Base-by-base conservation (phyloP, 805 yeast genomes). In the Wickerhamomyces subpelliculosus region DNA sequence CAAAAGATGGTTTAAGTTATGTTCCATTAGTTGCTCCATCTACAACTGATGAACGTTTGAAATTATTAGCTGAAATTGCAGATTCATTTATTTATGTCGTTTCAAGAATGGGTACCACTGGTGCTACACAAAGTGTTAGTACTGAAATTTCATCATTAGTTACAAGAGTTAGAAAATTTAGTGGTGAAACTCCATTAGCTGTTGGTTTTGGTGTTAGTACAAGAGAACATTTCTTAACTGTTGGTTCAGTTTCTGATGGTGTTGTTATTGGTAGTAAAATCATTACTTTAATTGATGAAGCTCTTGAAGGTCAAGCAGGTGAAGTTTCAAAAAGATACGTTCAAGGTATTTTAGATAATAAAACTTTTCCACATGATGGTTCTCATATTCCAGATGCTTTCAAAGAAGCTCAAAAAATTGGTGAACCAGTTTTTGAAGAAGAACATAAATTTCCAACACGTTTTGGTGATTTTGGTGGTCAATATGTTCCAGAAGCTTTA, bases 161-260 rank as follows among this genome's bases (percentile, higher is more conserved):
- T 49, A 67, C 68, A 22, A 78, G 87, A 48, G 95, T 93, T 14
- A 76, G 95, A 58, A 70, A 74, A 43, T 72, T 75, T 53, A 73
- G 94, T n/a, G 78, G 79, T 18, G 81, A 78, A 36, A 81, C 75
- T 29, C 95, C 96, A 26, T 59, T 89, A 44, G 97, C 97, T 20
- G 96, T 93, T 33, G 99, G 99, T 1, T 93, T 93, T 52, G 99
- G 99, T 61, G 94, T 93, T 39, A 78, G 93, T 30, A 90, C 95
- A 11, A 78, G 96, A 64, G 95, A 88, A 45, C 97, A 93, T 62
- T 89, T 81, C 61, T 57, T 75, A 44, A 68, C 75, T 32, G 95
- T 90, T 26, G 94, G 96, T 42, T 59, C 74, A 12, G 64, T 76
- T 32, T 84, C 97, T 12, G 96, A 27, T 55, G 99, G 96, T 68